Percentiles rank a stretch among this genome's conserved stretches.
phyloP scores from a whole-genome alignment of 208 protist species.

The Leishmania lainsoni region DNA sequence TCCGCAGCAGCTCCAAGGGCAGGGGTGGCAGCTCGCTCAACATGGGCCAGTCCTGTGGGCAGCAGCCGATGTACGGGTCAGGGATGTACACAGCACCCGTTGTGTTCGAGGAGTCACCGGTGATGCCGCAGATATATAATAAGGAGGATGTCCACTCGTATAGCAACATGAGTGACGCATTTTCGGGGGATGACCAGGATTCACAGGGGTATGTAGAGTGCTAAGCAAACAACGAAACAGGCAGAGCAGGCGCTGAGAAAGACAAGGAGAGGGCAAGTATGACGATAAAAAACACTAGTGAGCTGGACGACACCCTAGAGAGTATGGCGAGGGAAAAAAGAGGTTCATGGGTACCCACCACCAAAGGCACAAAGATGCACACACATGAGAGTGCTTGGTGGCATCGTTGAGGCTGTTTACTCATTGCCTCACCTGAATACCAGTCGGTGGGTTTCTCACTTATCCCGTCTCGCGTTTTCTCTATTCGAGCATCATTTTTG shows the following conservation, averaged over 20 bases:
- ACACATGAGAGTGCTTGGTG: background rate
- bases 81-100: slow-evolving; percentile 10
- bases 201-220: slow-evolving; percentile 30
- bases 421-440: background rate
- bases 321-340: background rate
- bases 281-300: background rate
- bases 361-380: background rate
- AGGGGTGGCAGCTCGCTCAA: slow-evolving; percentile 4
- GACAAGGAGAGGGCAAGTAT: background rate
- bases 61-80: slow-evolving; percentile 12
- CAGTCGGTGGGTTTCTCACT: background rate
- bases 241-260: background rate
- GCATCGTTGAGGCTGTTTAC: background rate
- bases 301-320: background rate
- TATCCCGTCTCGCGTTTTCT: background rate
- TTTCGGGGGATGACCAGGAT: slow-evolving; percentile 24
- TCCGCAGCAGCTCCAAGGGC: slow-evolving; percentile 24
- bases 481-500: background rate
- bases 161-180: slow-evolving; percentile 55
- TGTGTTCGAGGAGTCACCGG: slow-evolving; percentile 28
- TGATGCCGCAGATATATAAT: slow-evolving; percentile 44
- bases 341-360: background rate
- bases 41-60: background rate
- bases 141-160: slow-evolving; percentile 55
- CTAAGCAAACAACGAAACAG: background rate